A percentile compares a stretch with the other conserved stretches of the same genome.
Evolutionary conservation across 208 protist species (phyloP).

Genomic region (Trypanosoma caninum): DNA sequence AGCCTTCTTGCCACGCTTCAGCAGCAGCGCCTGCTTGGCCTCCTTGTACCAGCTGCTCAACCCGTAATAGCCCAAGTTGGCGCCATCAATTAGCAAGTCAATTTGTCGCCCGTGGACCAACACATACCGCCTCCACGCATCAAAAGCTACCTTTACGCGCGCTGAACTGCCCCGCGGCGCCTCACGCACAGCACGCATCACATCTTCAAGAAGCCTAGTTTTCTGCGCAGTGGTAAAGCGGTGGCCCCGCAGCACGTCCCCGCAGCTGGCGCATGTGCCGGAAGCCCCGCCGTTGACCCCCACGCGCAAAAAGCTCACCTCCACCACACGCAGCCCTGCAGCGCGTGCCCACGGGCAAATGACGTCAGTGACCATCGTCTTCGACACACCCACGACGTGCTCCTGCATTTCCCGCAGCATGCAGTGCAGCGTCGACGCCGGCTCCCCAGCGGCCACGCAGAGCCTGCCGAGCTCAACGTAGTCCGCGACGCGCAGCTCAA

Average conservation of each 20-base stretch:
- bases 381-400: constrained; percentile 32
- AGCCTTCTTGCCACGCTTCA: constrained; percentile 32
- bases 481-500: constrained; percentile 45
- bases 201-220: constrained; percentile 32
- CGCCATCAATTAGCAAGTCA: constrained; percentile 20
- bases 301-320: constrained; percentile 13
- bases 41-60: constrained; percentile 43
- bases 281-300: background rate
- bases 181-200: constrained; percentile 34
- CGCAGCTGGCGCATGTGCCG: constrained; percentile 24
- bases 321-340: constrained; percentile 3
- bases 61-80: constrained; percentile 54
- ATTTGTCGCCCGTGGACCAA: constrained; percentile 17
- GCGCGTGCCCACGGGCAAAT: constrained; percentile 39
- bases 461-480: constrained; percentile 45
- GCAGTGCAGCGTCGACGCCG: constrained; percentile 36
- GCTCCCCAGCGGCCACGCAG: constrained; percentile 42
- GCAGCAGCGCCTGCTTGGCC: constrained; percentile 22
- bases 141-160: constrained; percentile 41
- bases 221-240: constrained; percentile 50
- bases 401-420: constrained; percentile 63
- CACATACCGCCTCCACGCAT: constrained; percentile 51
- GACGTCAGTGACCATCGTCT: constrained; percentile 34
- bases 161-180: constrained; percentile 24
- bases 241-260: constrained; percentile 26